Evolutionary conservation across 352 stramenopile species (phyloP), one percentile per base, ranked within the genome.

Genomic region (Pythium utonaiense): DNA sequence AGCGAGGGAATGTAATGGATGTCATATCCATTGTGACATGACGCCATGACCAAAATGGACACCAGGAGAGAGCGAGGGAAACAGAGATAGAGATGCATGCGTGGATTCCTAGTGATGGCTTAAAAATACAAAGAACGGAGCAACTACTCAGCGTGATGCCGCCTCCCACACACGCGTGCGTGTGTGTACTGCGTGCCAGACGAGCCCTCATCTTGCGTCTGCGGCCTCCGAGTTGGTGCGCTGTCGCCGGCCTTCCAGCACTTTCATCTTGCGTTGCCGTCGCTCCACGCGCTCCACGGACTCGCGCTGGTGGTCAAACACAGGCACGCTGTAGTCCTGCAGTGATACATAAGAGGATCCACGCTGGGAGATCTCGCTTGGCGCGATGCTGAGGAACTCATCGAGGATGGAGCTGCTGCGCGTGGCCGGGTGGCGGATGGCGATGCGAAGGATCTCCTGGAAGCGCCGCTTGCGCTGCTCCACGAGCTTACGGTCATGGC

Each of bases 381-480:
- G 75, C 33, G 75, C 72, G n/a, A 92, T 77, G 64, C 82, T 91
- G 41, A 94, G 56, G 55, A 94, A 94, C 30, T 78, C 73, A 36
- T 91, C 78, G 49, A 95, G 64, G 14, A 88, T 76, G 8, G 65
- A 14, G 64, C 81, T 86, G 60, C 60, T 73, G 36, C 83, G 83
- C 9, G 83, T 91, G 22, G 81, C 80, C 0, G 85, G 77, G 57
- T 95, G 85, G 25, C 78, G 79, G 28, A 91, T 92, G 3, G 81
- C 85, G 17, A 92, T 76, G 9, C 78, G 65, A 14, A 95, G 65
- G 53, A 95, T 95, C 69, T 91, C 81, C 45, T 95, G 80, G 62
- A 95, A 92, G 3, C 77, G 73, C 58, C 80, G 80, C 58, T 91
- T 90, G 49, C 85, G 83, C 66, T 91, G 80, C 55, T 95, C 81